These are phyloP conservation scores for Dimargaris verticillata DNA, from an alignment of 192 early-diverging fungal genomes.

Conservation along the genomic window DNA sequence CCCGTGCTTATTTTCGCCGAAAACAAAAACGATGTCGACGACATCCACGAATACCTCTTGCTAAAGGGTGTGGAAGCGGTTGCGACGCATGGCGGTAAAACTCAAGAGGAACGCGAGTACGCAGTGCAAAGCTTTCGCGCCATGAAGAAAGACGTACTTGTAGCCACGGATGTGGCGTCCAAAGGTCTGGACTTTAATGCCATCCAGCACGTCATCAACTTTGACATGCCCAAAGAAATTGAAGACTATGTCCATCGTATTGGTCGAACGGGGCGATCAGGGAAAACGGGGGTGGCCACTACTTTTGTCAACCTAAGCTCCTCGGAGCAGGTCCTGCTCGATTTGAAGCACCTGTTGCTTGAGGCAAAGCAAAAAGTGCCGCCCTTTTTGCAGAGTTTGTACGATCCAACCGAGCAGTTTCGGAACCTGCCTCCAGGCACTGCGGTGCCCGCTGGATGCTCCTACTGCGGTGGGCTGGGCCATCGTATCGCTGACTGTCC, in stretches of 20 bases:
- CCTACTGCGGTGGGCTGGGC: constrained; percentile 88
- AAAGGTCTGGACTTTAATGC: constrained; percentile 92
- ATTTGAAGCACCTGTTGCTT: constrained; percentile 78
- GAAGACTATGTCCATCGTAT: constrained; percentile 97
- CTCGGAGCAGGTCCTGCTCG: constrained; percentile 83
- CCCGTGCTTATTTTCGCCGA: constrained; percentile 95
- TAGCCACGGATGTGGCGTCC: constrained; percentile 91
- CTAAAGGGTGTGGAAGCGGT: constrained; percentile 88
- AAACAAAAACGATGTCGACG: constrained; percentile 98
- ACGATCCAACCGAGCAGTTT: constrained; percentile 80
- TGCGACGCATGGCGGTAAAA: constrained; percentile 90
- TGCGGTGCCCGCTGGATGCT: constrained; percentile 50
- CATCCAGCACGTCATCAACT: constrained; percentile 97
- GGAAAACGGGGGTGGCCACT: constrained; percentile 90
- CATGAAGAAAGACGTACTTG: constrained; percentile 84
- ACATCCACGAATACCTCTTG: constrained; percentile 92
- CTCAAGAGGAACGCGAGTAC: constrained; percentile 94
- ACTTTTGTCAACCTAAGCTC: constrained; percentile 91
- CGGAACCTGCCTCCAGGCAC: constrained; percentile 45
- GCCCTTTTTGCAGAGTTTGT: constrained; percentile 62
- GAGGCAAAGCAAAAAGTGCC: constrained; percentile 92
- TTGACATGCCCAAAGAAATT: constrained; percentile 98
- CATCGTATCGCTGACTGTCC: constrained; percentile 82
- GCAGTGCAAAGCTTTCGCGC: constrained; percentile 81
- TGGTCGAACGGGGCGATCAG: constrained; percentile 91